These are phyloP conservation scores for Platanthera guangdongensis DNA, from an alignment of 106 monocot species.

Conservation along the genomic window DNA sequence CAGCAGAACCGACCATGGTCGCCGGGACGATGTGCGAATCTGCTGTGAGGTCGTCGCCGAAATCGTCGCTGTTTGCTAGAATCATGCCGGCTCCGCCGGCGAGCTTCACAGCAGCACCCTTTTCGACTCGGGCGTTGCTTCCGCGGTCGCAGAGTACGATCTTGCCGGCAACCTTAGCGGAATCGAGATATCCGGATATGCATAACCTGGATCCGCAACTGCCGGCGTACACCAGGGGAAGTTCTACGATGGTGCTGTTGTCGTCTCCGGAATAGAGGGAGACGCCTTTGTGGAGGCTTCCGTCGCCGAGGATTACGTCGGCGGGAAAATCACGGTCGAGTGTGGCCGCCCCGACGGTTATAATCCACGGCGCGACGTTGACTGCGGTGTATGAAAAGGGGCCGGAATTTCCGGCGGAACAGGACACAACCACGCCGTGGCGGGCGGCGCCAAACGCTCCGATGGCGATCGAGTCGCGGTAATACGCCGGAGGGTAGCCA, in stretches of 20 bases:
- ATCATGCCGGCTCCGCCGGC: slow-evolving; percentile 87
- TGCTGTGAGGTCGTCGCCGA: slow-evolving; percentile 69
- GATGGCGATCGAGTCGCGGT: slow-evolving; percentile 59
- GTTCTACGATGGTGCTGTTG: background rate
- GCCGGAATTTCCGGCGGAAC: slow-evolving; percentile 79
- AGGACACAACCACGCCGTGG: slow-evolving; percentile 63
- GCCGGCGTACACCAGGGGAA: slow-evolving; percentile 55
- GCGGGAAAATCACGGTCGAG: slow-evolving; percentile 79
- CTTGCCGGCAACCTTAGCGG: slow-evolving; percentile 52
- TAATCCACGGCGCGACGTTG: slow-evolving; percentile 86
- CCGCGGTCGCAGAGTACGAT: slow-evolving; percentile 83
- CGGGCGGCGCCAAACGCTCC: slow-evolving; percentile 61
- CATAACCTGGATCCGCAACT: slow-evolving; percentile 52
- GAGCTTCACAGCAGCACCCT: slow-evolving; percentile 68
- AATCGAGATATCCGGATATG: slow-evolving; percentile 34
- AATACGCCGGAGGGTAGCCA: slow-evolving; percentile 39
- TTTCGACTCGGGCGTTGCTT: slow-evolving; percentile 57
- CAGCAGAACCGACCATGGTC: slow-evolving; percentile 57
- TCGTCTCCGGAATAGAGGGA: slow-evolving; percentile 66
- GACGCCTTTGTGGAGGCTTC: slow-evolving; percentile 36
- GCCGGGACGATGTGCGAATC: slow-evolving; percentile 78
- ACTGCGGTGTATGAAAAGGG: slow-evolving; percentile 46
- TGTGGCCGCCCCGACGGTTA: slow-evolving; percentile 91
- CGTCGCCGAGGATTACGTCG: slow-evolving; percentile 61
- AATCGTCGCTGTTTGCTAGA: slow-evolving; percentile 58